Percentiles rank a stretch among this genome's conserved stretches.
Evolutionary conservation across 768 basidiomycete genomes (phyloP).

Genomic region (Lepiota brunneoincarnata): DNA sequence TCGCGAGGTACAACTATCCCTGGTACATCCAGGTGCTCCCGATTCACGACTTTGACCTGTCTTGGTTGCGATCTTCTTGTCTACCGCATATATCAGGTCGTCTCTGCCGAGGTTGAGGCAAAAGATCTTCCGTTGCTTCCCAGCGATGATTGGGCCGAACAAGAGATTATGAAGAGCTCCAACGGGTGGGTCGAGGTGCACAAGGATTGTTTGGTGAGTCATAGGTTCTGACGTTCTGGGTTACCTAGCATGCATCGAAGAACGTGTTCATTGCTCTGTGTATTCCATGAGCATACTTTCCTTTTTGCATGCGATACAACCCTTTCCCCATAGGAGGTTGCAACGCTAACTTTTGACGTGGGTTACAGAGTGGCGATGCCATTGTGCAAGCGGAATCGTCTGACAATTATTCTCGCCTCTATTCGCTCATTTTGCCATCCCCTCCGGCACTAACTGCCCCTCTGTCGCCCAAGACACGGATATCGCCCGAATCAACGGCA

Average conservation of each 20-base stretch:
- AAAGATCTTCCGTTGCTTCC: conserved; percentile 67
- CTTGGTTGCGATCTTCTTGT: conserved; percentile 60
- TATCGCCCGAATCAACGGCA: conserved; percentile 21
- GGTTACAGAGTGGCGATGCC: conserved; percentile 35
- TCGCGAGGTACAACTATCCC: conserved; percentile 40
- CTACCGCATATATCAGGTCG: conserved; percentile 68
- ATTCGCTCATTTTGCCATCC: conserved; percentile 44
- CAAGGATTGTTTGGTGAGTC: conserved; percentile 64
- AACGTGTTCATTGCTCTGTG: conserved; percentile 4
- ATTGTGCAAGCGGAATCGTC: conserved; percentile 37
- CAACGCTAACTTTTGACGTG: conserved; percentile 17
- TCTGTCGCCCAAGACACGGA: conserved; percentile 22
- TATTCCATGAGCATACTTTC: conserved; percentile 4
- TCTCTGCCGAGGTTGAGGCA: conserved; percentile 54
- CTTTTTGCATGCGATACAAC: conserved; percentile 12
- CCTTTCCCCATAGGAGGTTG: neutral
- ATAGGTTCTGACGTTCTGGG: conserved; percentile 8
- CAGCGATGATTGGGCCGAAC: conserved; percentile 74
- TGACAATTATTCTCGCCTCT: conserved; percentile 34
- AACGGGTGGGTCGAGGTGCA: conserved; percentile 76
- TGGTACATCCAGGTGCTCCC: conserved; percentile 47
- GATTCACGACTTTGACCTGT: conserved; percentile 66
- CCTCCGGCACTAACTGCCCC: conserved; percentile 23
- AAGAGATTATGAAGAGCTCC: conserved; percentile 62
- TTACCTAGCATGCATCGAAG: conserved; percentile 12